These are phyloP conservation scores for Raphanus hybrid DNA, from an alignment of 441 rosid genomes.

Conservation along the genomic window DNA sequence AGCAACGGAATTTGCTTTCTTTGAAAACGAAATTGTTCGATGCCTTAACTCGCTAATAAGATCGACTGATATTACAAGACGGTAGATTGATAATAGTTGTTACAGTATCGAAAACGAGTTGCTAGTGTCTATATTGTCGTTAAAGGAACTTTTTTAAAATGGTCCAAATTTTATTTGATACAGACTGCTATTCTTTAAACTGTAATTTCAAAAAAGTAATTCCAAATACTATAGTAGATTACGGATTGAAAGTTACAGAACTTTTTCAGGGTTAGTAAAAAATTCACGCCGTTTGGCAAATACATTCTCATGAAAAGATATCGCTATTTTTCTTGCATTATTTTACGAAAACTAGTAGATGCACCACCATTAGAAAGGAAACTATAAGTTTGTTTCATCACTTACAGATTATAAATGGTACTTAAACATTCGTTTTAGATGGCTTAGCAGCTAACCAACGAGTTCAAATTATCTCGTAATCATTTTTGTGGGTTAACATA, in stretches of 20 bases:
- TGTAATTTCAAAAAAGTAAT: slow-evolving; percentile 13
- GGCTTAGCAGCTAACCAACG: slow-evolving; percentile 10
- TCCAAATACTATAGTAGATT: slow-evolving; percentile 21
- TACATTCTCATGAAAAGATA: neutral
- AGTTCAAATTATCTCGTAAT: neutral
- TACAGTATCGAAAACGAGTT: neutral
- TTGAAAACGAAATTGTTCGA: slow-evolving; percentile 1
- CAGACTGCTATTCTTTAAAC: neutral
- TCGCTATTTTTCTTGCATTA: neutral
- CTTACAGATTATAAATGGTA: neutral
- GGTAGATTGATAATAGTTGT: neutral
- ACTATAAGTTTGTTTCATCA: neutral
- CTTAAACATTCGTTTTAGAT: neutral
- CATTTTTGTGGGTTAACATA: neutral
- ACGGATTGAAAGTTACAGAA: slow-evolving; percentile 46
- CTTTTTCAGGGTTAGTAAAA: slow-evolving; percentile 15
- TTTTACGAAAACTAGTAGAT: neutral
- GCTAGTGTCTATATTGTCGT: slow-evolving; percentile 1
- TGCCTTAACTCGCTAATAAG: neutral
- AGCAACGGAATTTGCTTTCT: slow-evolving; percentile 7
- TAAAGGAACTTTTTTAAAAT: neutral
- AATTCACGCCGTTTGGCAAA: neutral
- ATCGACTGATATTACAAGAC: slow-evolving; percentile 2
- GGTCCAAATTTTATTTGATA: neutral
- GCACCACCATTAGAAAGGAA: neutral